Evolutionary conservation across 768 basidiomycete genomes (phyloP).

Genomic region (Russula brevipes): DNA sequence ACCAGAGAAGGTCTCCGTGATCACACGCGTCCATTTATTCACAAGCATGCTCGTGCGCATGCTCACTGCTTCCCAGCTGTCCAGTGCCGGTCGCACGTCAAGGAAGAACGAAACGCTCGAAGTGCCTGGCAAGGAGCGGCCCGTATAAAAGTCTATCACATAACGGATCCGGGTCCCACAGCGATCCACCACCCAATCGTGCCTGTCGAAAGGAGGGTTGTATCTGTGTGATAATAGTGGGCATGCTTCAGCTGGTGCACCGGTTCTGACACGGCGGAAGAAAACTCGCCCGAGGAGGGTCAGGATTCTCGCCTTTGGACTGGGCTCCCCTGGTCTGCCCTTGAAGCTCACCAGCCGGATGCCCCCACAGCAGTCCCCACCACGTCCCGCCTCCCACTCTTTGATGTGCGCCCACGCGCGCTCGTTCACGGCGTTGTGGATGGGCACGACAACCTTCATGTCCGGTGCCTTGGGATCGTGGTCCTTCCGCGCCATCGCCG

Average conservation of each 20-base stretch:
- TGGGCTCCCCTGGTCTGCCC: slow-evolving; percentile 76
- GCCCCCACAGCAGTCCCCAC: slow-evolving; percentile 78
- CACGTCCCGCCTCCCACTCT: slow-evolving; percentile 59
- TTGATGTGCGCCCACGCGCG: slow-evolving; percentile 47
- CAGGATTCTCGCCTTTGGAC: slow-evolving; percentile 76
- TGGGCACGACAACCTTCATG: slow-evolving; percentile 94
- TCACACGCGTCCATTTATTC: slow-evolving; percentile 31
- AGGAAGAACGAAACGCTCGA: slow-evolving; percentile 81
- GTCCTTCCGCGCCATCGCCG: slow-evolving; percentile 94
- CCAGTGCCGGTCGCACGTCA: slow-evolving; percentile 90
- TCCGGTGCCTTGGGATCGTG: slow-evolving; percentile 82
- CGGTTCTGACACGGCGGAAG: neutral
- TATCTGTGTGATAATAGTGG: slow-evolving; percentile 50
- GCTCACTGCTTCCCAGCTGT: slow-evolving; percentile 88
- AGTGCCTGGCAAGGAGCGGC: slow-evolving; percentile 46
- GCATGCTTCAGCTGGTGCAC: slow-evolving; percentile 10
- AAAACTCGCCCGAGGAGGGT: slow-evolving; percentile 74
- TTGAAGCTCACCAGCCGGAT: slow-evolving; percentile 85
- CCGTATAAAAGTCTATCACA: slow-evolving; percentile 97
- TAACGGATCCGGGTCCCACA: slow-evolving; percentile 88
- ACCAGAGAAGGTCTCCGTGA: slow-evolving; percentile 14
- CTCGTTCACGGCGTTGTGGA: slow-evolving; percentile 99
- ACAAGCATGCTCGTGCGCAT: slow-evolving; percentile 68
- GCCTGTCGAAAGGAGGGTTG: slow-evolving; percentile 91
- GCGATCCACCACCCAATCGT: slow-evolving; percentile 95